Percentiles rank a stretch among this genome's conserved stretches.
Evolutionary conservation across 371 early-diverging fungal genomes (phyloP).

Genomic region (Agmasoma carcini): DNA sequence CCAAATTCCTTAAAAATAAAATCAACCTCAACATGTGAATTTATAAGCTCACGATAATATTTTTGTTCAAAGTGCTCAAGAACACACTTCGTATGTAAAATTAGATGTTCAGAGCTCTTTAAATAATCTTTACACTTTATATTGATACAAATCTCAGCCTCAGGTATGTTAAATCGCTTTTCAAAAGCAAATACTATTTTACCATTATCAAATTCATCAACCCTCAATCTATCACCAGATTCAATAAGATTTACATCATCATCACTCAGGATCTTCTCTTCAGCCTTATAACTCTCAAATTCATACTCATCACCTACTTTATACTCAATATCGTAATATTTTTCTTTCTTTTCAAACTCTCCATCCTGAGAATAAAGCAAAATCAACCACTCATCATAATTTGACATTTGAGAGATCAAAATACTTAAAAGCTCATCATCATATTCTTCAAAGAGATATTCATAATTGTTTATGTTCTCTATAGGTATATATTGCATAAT

Average conservation of each 20-base stretch:
- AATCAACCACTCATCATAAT: slow-evolving; percentile 41
- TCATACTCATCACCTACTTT: neutral
- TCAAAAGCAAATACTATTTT: slow-evolving; percentile 24
- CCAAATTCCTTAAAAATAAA: neutral
- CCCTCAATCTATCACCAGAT: neutral
- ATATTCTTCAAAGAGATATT: slow-evolving; percentile 25
- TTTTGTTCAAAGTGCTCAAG: slow-evolving; percentile 25
- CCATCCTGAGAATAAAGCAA: slow-evolving; percentile 7
- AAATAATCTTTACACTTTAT: slow-evolving; percentile 12
- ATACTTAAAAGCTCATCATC: slow-evolving; percentile 28
- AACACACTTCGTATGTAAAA: slow-evolving; percentile 16
- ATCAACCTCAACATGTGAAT: slow-evolving; percentile 3
- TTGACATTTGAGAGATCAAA: slow-evolving; percentile 6
- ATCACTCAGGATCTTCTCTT: neutral
- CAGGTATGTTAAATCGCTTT: slow-evolving; percentile 22
- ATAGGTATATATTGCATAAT: slow-evolving; percentile 41
- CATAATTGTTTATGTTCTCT: slow-evolving; percentile 34
- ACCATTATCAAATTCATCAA: neutral
- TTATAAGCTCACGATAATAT: slow-evolving; percentile 15
- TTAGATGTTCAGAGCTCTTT: neutral
- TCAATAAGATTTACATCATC: neutral
- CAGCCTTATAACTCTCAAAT: neutral
- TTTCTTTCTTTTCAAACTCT: slow-evolving; percentile 5
- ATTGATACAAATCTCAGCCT: slow-evolving; percentile 13
- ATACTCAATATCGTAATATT: slow-evolving; percentile 9